Evolutionary conservation across 371 early-diverging fungal genomes (phyloP).

Genomic region (Conidiobolus incongruus): DNA sequence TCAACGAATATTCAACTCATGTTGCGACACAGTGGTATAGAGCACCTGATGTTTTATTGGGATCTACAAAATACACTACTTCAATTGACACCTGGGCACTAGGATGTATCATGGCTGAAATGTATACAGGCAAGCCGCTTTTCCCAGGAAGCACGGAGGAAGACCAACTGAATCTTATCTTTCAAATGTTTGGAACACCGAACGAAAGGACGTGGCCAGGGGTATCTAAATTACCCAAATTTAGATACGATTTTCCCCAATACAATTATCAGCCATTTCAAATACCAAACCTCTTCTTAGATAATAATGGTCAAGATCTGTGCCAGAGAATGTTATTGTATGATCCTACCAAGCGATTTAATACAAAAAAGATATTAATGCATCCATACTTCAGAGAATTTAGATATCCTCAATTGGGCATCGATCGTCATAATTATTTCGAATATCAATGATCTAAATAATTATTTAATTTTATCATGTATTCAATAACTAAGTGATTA

Average conservation of each 20-base stretch:
- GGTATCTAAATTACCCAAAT: slow-evolving; percentile 73
- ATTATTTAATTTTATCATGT: no score
- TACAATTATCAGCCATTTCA: slow-evolving; percentile 47
- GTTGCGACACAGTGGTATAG: slow-evolving; percentile 95
- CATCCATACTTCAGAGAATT: no score
- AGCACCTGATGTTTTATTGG: slow-evolving; percentile 92
- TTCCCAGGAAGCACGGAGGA: slow-evolving; percentile 87
- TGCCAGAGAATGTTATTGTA: no score
- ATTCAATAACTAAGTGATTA: no score
- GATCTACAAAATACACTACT: slow-evolving; percentile 82
- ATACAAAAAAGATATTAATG: no score
- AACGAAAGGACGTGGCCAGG: slow-evolving; percentile 69
- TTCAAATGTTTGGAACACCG: slow-evolving; percentile 72
- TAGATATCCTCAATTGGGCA: no score
- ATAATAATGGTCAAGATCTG: no score
- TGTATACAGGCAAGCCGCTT: slow-evolving; percentile 76
- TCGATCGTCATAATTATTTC: no score
- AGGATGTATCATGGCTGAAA: slow-evolving; percentile 96
- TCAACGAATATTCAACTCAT: slow-evolving; percentile 91
- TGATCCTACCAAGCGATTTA: no score
- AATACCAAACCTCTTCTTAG: no score
- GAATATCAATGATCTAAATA: no score
- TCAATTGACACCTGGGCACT: slow-evolving; percentile 98
- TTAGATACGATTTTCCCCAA: slow-evolving; percentile 43
- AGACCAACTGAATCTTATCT: slow-evolving; percentile 78